These are phyloP conservation scores for Baudoinia panamericana DNA, from an alignment of 495 filamentous ascomycete species.

Conservation along the genomic window DNA sequence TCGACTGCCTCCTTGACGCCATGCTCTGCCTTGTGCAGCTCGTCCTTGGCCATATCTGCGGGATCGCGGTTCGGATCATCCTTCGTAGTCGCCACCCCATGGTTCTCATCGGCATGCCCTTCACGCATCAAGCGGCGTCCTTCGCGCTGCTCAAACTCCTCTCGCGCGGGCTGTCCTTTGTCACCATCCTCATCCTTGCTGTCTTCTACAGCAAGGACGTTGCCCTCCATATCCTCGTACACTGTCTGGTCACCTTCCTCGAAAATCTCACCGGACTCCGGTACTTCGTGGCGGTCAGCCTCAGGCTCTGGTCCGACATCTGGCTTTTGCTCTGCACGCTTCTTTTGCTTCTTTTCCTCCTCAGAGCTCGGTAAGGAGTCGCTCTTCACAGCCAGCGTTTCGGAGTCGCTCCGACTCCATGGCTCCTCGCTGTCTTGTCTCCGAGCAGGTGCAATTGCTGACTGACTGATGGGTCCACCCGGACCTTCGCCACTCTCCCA, in stretches of 20 bases:
- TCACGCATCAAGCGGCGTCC: slow-evolving; percentile 38
- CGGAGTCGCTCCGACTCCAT: slow-evolving; percentile 25
- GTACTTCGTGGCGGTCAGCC: neutral
- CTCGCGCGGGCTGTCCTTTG: slow-evolving; percentile 28
- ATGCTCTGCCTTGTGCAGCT: slow-evolving; percentile 3
- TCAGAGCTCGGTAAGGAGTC: slow-evolving; percentile 19
- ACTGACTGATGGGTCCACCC: slow-evolving; percentile 81
- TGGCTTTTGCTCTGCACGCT: slow-evolving; percentile 11
- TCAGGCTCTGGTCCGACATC: slow-evolving; percentile 1
- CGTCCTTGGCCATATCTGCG: slow-evolving; percentile 1
- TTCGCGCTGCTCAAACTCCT: slow-evolving; percentile 42
- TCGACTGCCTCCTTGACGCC: slow-evolving; percentile 9
- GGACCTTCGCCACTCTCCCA: slow-evolving; percentile 61
- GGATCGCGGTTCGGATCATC: slow-evolving; percentile 7
- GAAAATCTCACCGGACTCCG: slow-evolving; percentile 36
- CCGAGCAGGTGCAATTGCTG: slow-evolving; percentile 69
- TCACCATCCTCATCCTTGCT: slow-evolving; percentile 17
- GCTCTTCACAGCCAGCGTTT: slow-evolving; percentile 27
- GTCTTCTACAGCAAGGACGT: slow-evolving; percentile 50
- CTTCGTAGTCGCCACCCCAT: slow-evolving; percentile 24
- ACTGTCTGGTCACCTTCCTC: slow-evolving; percentile 74
- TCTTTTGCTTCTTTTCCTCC: slow-evolving; percentile 20
- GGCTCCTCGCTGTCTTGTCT: slow-evolving; percentile 29
- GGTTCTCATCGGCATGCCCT: slow-evolving; percentile 31
- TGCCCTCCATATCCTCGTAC: slow-evolving; percentile 77